Base-by-base conservation (phyloP, 176 grass and related monocot species). In the Carex littledalei region DNA sequence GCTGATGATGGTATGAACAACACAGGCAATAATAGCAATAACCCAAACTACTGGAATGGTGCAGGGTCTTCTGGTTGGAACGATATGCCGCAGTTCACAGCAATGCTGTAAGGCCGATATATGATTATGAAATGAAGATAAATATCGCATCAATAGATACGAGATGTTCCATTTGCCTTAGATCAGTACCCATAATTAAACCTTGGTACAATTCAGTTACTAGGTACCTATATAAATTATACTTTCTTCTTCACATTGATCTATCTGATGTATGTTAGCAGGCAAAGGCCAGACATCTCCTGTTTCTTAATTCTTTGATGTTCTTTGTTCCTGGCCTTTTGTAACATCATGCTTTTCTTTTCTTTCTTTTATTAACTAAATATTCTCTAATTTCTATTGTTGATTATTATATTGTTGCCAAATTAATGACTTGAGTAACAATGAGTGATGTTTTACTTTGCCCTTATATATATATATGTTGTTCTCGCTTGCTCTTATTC, bases 71-170 rank as follows among this genome's bases (percentile, higher is more conserved):
- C 81, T 12, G 67, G 41, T 59, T 89, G 87, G 87, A 89, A 71
- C 20, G 87, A 89, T 59, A 89, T 89, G 83, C 84, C 65, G 9
- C 87, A 89, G 41, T 89, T 89, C 83, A 58, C 76, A 18, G 80
- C 84, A 39, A 79, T 89, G 63, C 82, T 39, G 2, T 85, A 39
- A 39, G 37, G 54, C 49, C 8, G 49, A 74, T 41, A 1, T 43
- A 64, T 63, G 15, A 22, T 63, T 45, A 63, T 9, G 49, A 43
- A 55, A 35, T 59, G 65, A 84, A 57, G 31, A 49, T 45, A 43
- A 20, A 49, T 72, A 12, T 47, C 13, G 24, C 45, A 16, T 3
- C 73, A 73, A 5, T 21, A 78, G 6, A 13, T 24, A 78, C 50
- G 73, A 78, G 49, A 76, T 32, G 49, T 29, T 77, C 49, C 13